Base-by-base conservation (phyloP, 2,329 filamentous ascomycete species). In the Alternaria gansuensis region DNA sequence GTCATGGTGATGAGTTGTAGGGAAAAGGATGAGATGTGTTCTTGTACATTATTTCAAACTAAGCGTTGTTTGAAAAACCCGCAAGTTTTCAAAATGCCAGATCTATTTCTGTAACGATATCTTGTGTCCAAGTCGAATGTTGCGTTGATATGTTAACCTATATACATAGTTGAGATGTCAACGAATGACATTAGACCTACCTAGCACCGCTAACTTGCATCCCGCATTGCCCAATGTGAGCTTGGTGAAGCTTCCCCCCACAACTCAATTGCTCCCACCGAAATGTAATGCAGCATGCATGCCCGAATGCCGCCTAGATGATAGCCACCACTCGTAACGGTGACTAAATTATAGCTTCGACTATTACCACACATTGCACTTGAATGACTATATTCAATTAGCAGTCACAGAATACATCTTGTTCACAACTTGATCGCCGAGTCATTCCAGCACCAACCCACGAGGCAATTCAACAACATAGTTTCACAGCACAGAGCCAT, bases 401-500 rank as follows among this genome's bases (percentile, higher is more conserved):
- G 52, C 17, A 59, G 43, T 46, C 29, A 46, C 24, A 44, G 17
- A 51, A 28, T 11, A 6, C n/a, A 4, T 29, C 14, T 5, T 34
- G 14, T 26, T 39, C 48, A 17, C 51, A 10, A 31, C 40, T 29
- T 44, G 23, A 33, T 13, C 26, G 26, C 24, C 39, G 40, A 39
- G 41, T 44, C 31, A 36, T 49, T 23, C n/a, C 13, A 37, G 26
- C 48, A 36, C 33, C 31, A 29, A 14, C 33, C 31, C 21, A 21
- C 41, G 24, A n/a, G 21, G 28, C 24, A 39, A 24, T 24, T 34
- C 23, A 17, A 2, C 45, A n/a, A 23, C 40, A n/a, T 11, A 34
- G 14, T 24, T 21, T 24, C 14, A 26, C 11, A 11, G 7, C 23
- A 21, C 57, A 39, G 37, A 26, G 53, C 59, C 29, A 70, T 77